These are phyloP conservation scores for Cryphonectria carpinicola DNA, from an alignment of 2,329 filamentous ascomycete genomes.

Conservation along the genomic window DNA sequence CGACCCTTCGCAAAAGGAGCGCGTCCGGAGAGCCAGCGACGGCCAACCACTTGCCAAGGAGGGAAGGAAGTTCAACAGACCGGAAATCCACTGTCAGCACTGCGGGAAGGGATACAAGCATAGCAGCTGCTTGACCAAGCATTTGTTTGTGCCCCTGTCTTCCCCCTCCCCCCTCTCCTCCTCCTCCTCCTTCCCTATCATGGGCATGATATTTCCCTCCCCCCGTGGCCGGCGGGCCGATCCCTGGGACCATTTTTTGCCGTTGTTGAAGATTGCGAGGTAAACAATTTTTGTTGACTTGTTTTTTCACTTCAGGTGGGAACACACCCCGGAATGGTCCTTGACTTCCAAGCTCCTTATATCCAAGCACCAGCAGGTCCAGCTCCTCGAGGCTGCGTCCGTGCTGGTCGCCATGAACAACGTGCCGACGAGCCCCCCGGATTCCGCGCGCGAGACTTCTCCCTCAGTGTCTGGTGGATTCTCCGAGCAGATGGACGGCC, in stretches of 20 bases:
- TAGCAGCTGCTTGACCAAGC: conserved; percentile 99
- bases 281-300: conserved; percentile 46
- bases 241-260: conserved; percentile 18
- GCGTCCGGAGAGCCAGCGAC: conserved; percentile 74
- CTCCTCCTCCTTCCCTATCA: conserved; percentile 46
- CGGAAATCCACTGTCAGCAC: conserved; percentile 93
- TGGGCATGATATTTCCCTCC: conserved; percentile 37
- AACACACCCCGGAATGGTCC: conserved; percentile 98
- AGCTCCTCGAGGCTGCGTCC: conserved; percentile 94
- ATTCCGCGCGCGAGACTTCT: conserved; percentile 71
- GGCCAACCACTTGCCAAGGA: conserved; percentile 81
- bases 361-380: conserved; percentile 99
- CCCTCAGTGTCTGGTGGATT: conserved; percentile 75
- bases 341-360: conserved; percentile 97
- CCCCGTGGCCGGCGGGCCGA: conserved; percentile 32
- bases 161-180: conserved; percentile 53
- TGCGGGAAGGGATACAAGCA: conserved; percentile 99
- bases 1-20: conserved; percentile 52
- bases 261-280: conserved; percentile 42
- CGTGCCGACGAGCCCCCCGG: conserved; percentile 59
- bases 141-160: conserved; percentile 88
- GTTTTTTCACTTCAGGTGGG: conserved; percentile 74
- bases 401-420: conserved; percentile 90
- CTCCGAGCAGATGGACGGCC: conserved; percentile 75
- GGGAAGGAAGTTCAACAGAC: conserved; percentile 76